Conservation (phyloP, 2,329 filamentous ascomycete species). For the Sclerotinia nivalis region DNA sequence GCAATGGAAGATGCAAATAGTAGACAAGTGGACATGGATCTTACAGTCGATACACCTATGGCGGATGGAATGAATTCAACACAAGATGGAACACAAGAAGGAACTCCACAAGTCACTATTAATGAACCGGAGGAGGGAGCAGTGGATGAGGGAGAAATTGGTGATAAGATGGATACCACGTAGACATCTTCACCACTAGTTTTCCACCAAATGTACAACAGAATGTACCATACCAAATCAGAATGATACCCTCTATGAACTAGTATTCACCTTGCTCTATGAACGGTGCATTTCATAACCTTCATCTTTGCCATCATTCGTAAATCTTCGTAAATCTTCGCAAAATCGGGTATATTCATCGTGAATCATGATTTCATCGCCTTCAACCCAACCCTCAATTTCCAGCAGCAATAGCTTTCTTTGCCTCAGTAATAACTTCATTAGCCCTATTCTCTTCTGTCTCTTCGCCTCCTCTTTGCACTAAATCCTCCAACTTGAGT, state of each 20-base stretch:
- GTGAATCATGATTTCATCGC: slow-evolving; percentile 19
- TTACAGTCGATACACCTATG: slow-evolving; percentile 37
- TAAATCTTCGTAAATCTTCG: not conserved
- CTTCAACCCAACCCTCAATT: slow-evolving; percentile 37
- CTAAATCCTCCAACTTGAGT: slow-evolving; percentile 70
- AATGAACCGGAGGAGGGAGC: slow-evolving; percentile 46
- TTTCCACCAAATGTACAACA: slow-evolving; percentile 26
- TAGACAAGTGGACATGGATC: slow-evolving; percentile 43
- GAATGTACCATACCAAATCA: slow-evolving; percentile 38
- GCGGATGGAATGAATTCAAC: slow-evolving; percentile 31
- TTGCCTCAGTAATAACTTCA: slow-evolving; percentile 49
- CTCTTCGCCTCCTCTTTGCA: slow-evolving; percentile 56
- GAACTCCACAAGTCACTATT: slow-evolving; percentile 52
- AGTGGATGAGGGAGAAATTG: slow-evolving; percentile 43
- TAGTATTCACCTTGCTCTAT: not conserved
- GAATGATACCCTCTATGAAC: slow-evolving; percentile 33
- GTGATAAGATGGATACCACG: slow-evolving; percentile 68
- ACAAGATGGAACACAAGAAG: slow-evolving; percentile 41
- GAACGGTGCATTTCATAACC: not conserved
- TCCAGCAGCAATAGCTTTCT: slow-evolving; percentile 53
- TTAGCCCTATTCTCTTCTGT: slow-evolving; percentile 57
- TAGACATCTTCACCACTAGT: slow-evolving; percentile 30
- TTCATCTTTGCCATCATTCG: not conserved
- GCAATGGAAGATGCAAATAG: slow-evolving; percentile 58
- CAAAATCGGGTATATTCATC: slow-evolving; percentile 13